These are phyloP conservation scores for Domatiomyces catenatus DNA, from an alignment of 2,329 filamentous ascomycete genomes.

Conservation along the genomic window DNA sequence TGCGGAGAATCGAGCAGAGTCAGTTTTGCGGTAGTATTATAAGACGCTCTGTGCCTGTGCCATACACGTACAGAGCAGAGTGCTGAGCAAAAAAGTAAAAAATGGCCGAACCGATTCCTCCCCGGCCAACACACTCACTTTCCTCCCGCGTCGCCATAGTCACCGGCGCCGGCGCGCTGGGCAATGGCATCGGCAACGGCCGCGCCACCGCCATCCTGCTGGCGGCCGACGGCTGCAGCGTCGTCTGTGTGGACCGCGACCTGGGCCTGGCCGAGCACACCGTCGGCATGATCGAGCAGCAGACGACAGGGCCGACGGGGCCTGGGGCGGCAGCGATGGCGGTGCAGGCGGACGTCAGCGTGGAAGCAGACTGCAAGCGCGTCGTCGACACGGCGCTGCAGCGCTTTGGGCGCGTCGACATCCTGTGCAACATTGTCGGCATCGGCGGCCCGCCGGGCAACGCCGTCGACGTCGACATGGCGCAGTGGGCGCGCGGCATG, in stretches of 20 bases:
- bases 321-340: conserved; percentile 23
- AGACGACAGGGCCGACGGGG: conserved; percentile 22
- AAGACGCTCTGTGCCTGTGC: no score
- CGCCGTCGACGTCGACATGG: conserved; percentile 46
- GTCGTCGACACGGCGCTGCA: conserved; percentile 28
- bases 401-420: conserved; percentile 43
- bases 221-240: conserved; percentile 41
- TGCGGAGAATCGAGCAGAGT: no score
- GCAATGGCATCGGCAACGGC: conserved; percentile 46
- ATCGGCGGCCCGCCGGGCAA: conserved; percentile 44
- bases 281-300: conserved; percentile 35
- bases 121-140: conserved; percentile 14
- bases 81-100: not conserved
- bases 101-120: conserved; percentile 1
- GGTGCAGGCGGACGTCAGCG: conserved; percentile 40
- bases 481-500: conserved; percentile 40
- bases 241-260: conserved; percentile 44
- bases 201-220: conserved; percentile 44
- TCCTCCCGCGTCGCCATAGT: conserved; percentile 32
- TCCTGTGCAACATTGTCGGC: conserved; percentile 51
- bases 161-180: conserved; percentile 42
- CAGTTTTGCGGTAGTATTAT: no score
- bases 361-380: conserved; percentile 35
- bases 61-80: no score
- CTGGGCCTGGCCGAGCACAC: conserved; percentile 37